Evolutionary conservation across 169 alveolate species (phyloP), one percentile per base, ranked within the genome.

Genomic region (Plasmodium falciparum): DNA sequence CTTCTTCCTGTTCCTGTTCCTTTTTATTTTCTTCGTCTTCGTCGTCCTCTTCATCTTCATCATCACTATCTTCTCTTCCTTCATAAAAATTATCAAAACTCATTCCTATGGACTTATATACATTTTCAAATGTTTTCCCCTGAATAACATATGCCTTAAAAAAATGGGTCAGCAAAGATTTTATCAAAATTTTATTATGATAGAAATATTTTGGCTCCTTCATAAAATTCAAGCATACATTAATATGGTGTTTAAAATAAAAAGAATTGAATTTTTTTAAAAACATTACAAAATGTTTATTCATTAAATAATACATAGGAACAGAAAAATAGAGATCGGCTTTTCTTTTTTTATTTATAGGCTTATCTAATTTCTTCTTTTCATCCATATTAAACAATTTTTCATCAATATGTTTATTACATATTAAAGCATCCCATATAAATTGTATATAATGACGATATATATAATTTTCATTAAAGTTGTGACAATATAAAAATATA

Each of bases 381-480:
- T 33, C 39, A 9, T 66, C 58, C n/a, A 13, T 66, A 33, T 15
- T 45, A 8, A 22, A 49, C 0, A 13, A 12, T 39, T 86, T 56
- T 9, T 86, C 76, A 26, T 72, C 88, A 22, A 86, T n/a, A 39
- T 86, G 13, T 39, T 86, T 65, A 49, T 86, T 86, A 54, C 92
- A 86, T 86, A 61, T 86, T 9, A 86, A 17, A 22, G 76, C 63
- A 11, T 86, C 92, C 92, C 92, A 86, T 39, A 86, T 50, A 39
- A 59, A 86, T 26, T 86, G 92, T 20, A 86, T 50, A 26, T 86
- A 86, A 65, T 86, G 92, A 2, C 92, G 65, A 50, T 86, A 86
- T 52, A 86, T 66, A 54, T 72, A 86, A 74, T 86, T 59, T 45
- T 52, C 92, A 72, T 66, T 50, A n/a, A 86, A 86, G 54, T 39